Evolutionary conservation across 225 moss, liverwort and hornwort species (phyloP).

Genomic region (Physcomitrium patens): DNA sequence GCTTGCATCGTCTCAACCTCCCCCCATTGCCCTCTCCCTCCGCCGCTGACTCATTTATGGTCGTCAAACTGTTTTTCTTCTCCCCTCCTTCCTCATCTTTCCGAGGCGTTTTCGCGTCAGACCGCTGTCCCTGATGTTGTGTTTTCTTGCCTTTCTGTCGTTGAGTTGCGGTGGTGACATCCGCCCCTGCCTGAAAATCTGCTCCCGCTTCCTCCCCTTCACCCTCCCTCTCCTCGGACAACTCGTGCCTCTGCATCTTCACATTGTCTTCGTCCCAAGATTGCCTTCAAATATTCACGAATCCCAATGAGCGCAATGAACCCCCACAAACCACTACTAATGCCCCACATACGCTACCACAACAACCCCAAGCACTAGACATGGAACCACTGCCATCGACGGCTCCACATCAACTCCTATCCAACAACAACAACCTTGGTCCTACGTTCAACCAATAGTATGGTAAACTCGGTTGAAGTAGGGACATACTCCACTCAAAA

Average conservation of each 20-base stretch:
- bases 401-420: background rate
- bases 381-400: background rate
- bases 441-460: background rate
- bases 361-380: constrained; percentile 16
- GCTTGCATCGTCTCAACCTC: constrained; percentile 81
- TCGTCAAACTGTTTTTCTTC: constrained; percentile 44
- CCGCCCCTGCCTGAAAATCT: constrained; percentile 54
- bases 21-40: constrained; percentile 59
- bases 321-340: background rate
- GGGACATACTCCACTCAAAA: constrained; percentile 17
- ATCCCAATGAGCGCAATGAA: constrained; percentile 11
- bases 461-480: background rate
- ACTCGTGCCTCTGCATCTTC: constrained; percentile 64
- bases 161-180: constrained; percentile 52
- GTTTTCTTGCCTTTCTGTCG: constrained; percentile 70
- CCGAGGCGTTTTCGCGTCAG: constrained; percentile 69
- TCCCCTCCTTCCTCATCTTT: constrained; percentile 70
- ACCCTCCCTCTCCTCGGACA: constrained; percentile 72
- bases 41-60: constrained; percentile 47
- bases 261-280: constrained; percentile 82
- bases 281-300: constrained; percentile 37
- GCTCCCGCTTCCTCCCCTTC: constrained; percentile 71
- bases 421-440: background rate
- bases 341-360: constrained; percentile 8
- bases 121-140: constrained; percentile 73